Percentiles rank a stretch among this genome's conserved stretches.
Evolutionary conservation across 148 eudicot species (phyloP).

Genomic region (Dysphania ambrosioides): DNA sequence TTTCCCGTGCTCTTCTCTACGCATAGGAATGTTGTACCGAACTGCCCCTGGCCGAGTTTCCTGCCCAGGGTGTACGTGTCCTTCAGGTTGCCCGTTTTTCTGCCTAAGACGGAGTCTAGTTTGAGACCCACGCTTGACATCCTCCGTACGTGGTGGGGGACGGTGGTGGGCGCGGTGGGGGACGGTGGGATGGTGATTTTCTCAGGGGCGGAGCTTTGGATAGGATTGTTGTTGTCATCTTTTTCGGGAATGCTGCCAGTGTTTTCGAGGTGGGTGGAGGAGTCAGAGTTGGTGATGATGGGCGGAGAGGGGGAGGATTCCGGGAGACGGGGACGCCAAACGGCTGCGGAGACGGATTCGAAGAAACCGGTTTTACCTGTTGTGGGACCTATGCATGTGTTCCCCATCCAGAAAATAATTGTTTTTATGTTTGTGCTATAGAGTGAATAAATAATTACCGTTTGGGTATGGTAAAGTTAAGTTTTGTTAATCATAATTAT

Average conservation of each 20-base stretch:
- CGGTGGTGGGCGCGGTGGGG: slow-evolving; percentile 3
- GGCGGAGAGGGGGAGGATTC: slow-evolving; percentile 13
- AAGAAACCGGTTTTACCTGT: slow-evolving; percentile 28
- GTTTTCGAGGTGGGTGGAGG: neutral
- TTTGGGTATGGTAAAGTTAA: neutral
- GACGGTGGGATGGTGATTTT: slow-evolving; percentile 15
- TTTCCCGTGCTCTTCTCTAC: slow-evolving; percentile 24
- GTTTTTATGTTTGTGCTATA: neutral
- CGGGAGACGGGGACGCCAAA: slow-evolving; percentile 34
- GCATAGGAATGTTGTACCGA: slow-evolving; percentile 33
- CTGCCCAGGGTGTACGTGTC: slow-evolving; percentile 25
- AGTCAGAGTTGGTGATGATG: neutral
- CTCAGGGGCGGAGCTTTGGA: slow-evolving; percentile 16
- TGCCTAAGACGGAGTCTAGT: slow-evolving; percentile 35
- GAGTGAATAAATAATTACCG: neutral
- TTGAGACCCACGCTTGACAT: slow-evolving; percentile 27
- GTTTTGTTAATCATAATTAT: neutral
- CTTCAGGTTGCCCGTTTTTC: slow-evolving; percentile 29
- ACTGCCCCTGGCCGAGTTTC: slow-evolving; percentile 37
- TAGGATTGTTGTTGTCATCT: neutral
- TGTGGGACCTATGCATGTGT: slow-evolving; percentile 31
- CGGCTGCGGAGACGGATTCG: slow-evolving; percentile 46
- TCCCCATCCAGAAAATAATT: slow-evolving; percentile 34
- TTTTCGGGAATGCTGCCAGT: neutral
- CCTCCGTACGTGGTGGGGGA: slow-evolving; percentile 22